Base-by-base conservation (phyloP, 305 asterid species). In the Fraxinus greggii region DNA sequence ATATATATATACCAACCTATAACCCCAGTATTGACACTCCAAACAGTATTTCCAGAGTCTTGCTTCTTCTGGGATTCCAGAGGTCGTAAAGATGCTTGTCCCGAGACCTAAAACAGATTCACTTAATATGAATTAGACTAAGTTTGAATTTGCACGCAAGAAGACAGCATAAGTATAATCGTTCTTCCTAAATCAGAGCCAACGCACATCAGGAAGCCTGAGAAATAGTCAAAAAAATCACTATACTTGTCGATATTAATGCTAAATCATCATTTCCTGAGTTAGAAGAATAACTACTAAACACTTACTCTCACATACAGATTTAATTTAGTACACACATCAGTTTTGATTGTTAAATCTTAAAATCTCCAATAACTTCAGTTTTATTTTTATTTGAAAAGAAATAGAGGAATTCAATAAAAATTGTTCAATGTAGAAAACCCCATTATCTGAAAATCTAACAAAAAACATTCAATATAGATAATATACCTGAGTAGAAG, bases 401-500 rank as follows among this genome's bases (percentile, higher is more conserved):
- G 13, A 21, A 7, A 59, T 21, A 8, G 29, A 61, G 65, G 9
- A 21, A 7, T 45, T 17, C 10, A 6, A 9, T n/a, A 51, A 51
- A 17, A 51, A 5, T 17, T n/a, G 8, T 17, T 21, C 23, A 85
- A 69, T 74, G 81, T 36, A 77, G 35, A 77, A 32, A 35, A 56
- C 63, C 72, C 77, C 84, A 77, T 83, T 35, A 38, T 31, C n/a
- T 3, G 32, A 76, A 38, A 48, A 51, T 9, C 56, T 72, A 76
- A 21, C 29, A 59, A 59, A 13, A 61, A 77, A 10, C 26, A 36
- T 33, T 32, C 75, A 31, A 51, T 17, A 51, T 51, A 51, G 5
- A 51, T 51, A 15, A 51, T 21, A 59, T 84, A 92, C 97, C 97
- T 86, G 88, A 7, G 89, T 29, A 26, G 97, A 85, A 63, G 94